Percentiles rank a stretch among this genome's conserved stretches.
Evolutionary conservation across 2,329 filamentous ascomycete species (phyloP).

Genomic region (Pseudogymnoascus sp.): DNA sequence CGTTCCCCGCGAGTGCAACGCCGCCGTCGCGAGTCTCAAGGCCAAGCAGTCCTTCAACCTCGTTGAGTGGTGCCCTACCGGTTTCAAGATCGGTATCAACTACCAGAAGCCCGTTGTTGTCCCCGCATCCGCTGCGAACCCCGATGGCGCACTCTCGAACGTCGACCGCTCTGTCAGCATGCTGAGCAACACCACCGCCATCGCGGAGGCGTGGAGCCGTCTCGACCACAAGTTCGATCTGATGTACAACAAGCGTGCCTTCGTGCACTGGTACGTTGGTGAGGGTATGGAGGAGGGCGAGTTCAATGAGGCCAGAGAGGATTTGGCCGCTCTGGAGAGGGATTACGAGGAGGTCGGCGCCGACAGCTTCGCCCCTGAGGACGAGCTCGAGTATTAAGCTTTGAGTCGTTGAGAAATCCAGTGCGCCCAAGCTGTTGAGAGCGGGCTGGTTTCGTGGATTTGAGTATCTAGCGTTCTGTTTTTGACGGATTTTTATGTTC

Average conservation of each 20-base stretch:
- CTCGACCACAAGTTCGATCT: constrained; percentile 62
- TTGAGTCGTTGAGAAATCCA: background rate
- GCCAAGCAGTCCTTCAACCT: constrained; percentile 57
- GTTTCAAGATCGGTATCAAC: constrained; percentile 63
- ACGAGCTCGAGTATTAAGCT: constrained; percentile 34
- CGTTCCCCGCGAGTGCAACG: constrained; percentile 53
- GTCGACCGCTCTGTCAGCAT: constrained; percentile 52
- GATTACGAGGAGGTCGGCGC: constrained; percentile 58
- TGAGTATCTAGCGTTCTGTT: constrained; percentile 5
- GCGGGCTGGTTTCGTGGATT: background rate
- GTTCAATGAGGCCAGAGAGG: constrained; percentile 58
- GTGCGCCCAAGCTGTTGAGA: background rate
- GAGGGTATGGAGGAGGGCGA: constrained; percentile 66
- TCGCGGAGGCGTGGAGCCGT: constrained; percentile 56
- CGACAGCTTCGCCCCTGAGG: constrained; percentile 44
- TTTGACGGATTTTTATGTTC: constrained; percentile 5
- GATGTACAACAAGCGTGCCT: constrained; percentile 63
- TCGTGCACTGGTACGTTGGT: constrained; percentile 65
- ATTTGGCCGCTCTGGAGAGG: constrained; percentile 57
- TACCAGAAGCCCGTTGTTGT: constrained; percentile 51
- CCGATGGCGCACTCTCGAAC: constrained; percentile 41
- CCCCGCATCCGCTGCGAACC: constrained; percentile 31
- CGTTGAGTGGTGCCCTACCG: constrained; percentile 62
- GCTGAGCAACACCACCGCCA: constrained; percentile 61
- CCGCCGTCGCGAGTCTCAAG: constrained; percentile 54